Evolutionary conservation across 2,329 filamentous ascomycete species (phyloP).

Genomic region (Ascochyta clinopodiicola): DNA sequence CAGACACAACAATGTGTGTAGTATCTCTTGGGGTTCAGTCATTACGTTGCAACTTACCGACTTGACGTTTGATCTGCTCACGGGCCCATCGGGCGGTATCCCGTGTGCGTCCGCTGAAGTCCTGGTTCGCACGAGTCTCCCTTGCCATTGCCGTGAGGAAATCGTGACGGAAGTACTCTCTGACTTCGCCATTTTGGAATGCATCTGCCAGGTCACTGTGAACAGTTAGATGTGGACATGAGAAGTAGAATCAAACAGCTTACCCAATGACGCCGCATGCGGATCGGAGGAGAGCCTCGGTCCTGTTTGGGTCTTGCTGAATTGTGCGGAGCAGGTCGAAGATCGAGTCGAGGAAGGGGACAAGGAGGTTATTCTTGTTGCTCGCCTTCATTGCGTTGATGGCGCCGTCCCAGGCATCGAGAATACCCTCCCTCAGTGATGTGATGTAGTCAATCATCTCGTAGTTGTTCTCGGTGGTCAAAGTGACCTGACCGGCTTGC

Average conservation of each 20-base stretch:
- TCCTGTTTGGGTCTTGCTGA: constrained; percentile 82
- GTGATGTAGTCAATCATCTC: constrained; percentile 98
- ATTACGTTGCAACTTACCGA: constrained; percentile 48
- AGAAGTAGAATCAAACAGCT: constrained; percentile 1
- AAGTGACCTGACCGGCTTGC: constrained; percentile 84
- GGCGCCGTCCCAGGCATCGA: constrained; percentile 98
- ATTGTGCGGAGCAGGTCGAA: constrained; percentile 86
- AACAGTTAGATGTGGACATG: constrained; percentile 44
- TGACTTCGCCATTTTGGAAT: constrained; percentile 88
- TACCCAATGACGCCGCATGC: constrained; percentile 97
- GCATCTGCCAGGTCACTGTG: constrained; percentile 88
- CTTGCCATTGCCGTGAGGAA: constrained; percentile 91
- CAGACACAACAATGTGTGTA: neutral
- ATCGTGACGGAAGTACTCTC: constrained; percentile 83
- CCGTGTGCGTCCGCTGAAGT: constrained; percentile 83
- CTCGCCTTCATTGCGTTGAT: constrained; percentile 91
- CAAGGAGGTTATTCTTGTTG: constrained; percentile 73
- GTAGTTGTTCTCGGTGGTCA: constrained; percentile 79
- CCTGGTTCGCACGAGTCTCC: constrained; percentile 87
- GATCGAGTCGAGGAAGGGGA: constrained; percentile 81
- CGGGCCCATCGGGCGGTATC: constrained; percentile 97
- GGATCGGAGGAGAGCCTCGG: constrained; percentile 89
- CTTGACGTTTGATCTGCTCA: constrained; percentile 95
- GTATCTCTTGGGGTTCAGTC: neutral
- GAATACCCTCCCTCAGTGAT: constrained; percentile 93